Base-by-base conservation (phyloP, 805 yeast genomes). In the Kockiozyma suomiensis region DNA sequence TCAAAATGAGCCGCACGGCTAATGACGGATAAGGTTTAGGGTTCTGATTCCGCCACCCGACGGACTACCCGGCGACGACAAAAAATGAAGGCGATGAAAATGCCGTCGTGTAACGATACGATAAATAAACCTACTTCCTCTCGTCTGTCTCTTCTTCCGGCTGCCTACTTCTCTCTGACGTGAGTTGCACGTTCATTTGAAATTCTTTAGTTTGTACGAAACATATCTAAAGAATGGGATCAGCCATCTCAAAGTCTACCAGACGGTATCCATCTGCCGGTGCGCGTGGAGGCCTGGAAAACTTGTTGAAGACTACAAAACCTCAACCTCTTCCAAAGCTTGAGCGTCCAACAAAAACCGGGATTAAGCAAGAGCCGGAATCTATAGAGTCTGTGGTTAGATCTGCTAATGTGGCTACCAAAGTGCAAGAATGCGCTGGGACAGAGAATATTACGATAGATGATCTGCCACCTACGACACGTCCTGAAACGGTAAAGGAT, bases 251-350 rank as follows among this genome's bases (percentile, higher is more conserved):
- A 13, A 56, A 56, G 23, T 45, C 64, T 12, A 32, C 61, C n/a
- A 35, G 64, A 12, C 55, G 58, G 26, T 60, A 60, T 41, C 64
- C 64, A 5, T 42, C 61, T 7, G 58, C 64, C 8, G 43, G 41
- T 4, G 30, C 64, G 32, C 64, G 64, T 3, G 61, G 57, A n/a
- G 59, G 59, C 12, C 19, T 50, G 10, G 54, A 40, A 6, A 42
- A 47, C 17, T 30, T 59, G 6, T 19, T 50, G 45, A 50, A 49
- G 23, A 10, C 38, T 3, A 51, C 56, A 17, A 42, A 21, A 13
- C 46, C 50, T 4, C 35, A 30, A 40, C 43, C 30, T 33, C 19
- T 30, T 19, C 53, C 58, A 10, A 13, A 40, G n/a, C 53, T 47
- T 15, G 57, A 54, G 15, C 49, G 49, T 4, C 58, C 62, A 3